Base-by-base conservation (phyloP, 1,284 basidiomycete genomes). In the Vanrija sp. region DNA sequence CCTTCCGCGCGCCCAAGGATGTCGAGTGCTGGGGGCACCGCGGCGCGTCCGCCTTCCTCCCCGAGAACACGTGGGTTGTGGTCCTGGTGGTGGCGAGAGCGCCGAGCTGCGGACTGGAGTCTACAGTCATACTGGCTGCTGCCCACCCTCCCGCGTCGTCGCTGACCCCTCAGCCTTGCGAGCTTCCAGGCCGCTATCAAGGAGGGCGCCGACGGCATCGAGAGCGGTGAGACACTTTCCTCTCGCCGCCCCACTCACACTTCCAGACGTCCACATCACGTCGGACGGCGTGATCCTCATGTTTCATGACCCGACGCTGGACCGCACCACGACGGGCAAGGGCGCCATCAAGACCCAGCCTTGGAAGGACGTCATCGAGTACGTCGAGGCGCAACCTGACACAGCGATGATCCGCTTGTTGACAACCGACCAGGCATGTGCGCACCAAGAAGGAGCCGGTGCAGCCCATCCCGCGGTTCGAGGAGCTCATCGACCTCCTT, bases 121-220 rank as follows among this genome's bases (percentile, higher is more conserved):
- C 51, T 39, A 46, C 55, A 49, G 49, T 45, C 50, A 10, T 40
- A 5, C 21, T 28, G 21, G 39, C 34, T 38, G 46, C 19, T 25
- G 46, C 34, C 28, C 48, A 43, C 43, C 57, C 40, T 25, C 55
- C 52, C 38, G 14, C 21, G 50, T 46, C 57, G 51, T 38, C 55
- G 42, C 48, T 55, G 46, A 60, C 54, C 50, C 51, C 44, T 38
- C 88, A 50, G 85, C 29, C 83, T 95, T 59, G 89, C 89, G 55
- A 92, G 89, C 78, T 97, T 96, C 78, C 86, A 91, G 74, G 88
- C 88, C 56, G 93, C 93, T 65, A 91, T 95, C 61, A 83, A 83
- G 46, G 91, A 96, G 78, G 92, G 92, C 57, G 87, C 90, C 55
- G 89, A 95, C 74, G 93, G 90, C 65, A 93, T 97, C 66, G 93